Conservation (phyloP, 108 stramenopile genomes). For the Asterionellopsis glacialis region DNA sequence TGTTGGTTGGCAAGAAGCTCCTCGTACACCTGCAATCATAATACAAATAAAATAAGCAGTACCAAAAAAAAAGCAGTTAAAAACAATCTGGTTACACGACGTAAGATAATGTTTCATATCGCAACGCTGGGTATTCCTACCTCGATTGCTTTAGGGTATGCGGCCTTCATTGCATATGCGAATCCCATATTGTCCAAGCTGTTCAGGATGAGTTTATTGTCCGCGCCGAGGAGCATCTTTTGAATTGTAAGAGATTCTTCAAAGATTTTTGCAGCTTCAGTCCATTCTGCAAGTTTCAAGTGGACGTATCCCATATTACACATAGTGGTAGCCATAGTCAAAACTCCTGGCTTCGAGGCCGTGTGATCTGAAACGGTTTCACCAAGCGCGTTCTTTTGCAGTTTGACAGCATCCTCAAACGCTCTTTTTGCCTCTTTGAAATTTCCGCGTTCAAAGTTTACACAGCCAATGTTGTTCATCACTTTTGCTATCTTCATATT, state of each 20-base stretch:
- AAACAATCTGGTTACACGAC: neutral
- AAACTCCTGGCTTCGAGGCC: constrained; percentile 39
- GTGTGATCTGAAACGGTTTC: constrained; percentile 15
- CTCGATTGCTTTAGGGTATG: constrained; percentile 28
- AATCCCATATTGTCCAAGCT: constrained; percentile 57
- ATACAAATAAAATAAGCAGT: neutral
- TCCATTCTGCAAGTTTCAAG: constrained; percentile 34
- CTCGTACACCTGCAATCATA: constrained; percentile 13
- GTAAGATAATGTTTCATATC: neutral
- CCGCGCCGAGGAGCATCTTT: constrained; percentile 32
- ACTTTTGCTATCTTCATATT: constrained; percentile 57
- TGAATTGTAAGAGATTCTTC: constrained; percentile 50
- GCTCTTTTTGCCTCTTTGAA: constrained; percentile 35
- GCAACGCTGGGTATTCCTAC: too few species aligned
- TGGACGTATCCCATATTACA: constrained; percentile 64
- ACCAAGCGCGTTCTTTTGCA: constrained; percentile 42
- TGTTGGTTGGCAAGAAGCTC: constrained; percentile 30
- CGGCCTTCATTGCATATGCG: constrained; percentile 22
- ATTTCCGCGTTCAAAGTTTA: constrained; percentile 42
- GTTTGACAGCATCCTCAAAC: constrained; percentile 36
- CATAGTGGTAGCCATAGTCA: constrained; percentile 58
- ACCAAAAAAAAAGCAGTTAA: neutral
- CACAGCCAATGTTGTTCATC: constrained; percentile 64
- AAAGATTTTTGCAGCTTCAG: constrained; percentile 34
- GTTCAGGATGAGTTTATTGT: constrained; percentile 47